These are phyloP conservation scores for Nidularia sp. DNA, from an alignment of 768 basidiomycete species.

Conservation along the genomic window DNA sequence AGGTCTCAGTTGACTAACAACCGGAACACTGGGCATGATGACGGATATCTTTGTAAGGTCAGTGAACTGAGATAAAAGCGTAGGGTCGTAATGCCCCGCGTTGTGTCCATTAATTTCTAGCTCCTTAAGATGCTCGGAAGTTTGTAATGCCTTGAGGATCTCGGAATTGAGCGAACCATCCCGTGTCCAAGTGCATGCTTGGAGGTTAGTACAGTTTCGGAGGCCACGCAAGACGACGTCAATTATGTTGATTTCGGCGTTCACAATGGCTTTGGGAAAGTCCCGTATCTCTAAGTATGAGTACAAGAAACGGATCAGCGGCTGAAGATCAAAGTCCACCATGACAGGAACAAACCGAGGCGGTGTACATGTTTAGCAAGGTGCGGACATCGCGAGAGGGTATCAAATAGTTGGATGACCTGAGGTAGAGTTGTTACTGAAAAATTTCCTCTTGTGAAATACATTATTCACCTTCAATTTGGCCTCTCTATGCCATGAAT, in stretches of 20 bases:
- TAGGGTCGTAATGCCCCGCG: slow-evolving; percentile 52
- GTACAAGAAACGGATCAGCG: background rate
- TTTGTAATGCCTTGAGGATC: slow-evolving; percentile 49
- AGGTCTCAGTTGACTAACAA: slow-evolving; percentile 41
- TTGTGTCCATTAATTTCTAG: slow-evolving; percentile 72
- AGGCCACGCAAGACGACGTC: slow-evolving; percentile 45
- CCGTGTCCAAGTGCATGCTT: slow-evolving; percentile 73
- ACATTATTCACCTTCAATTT: slow-evolving; percentile 47
- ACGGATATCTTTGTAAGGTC: slow-evolving; percentile 53
- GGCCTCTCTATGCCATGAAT: slow-evolving; percentile 66
- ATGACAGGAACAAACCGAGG: slow-evolving; percentile 42
- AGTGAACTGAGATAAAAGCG: slow-evolving; percentile 44
- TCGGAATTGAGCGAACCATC: slow-evolving; percentile 66
- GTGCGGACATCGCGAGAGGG: slow-evolving; percentile 47
- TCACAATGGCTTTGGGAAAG: slow-evolving; percentile 54
- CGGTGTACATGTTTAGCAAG: slow-evolving; percentile 55
- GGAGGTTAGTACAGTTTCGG: slow-evolving; percentile 57
- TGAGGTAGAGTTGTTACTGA: slow-evolving; percentile 16
- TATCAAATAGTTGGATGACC: slow-evolving; percentile 61
- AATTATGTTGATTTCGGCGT: slow-evolving; percentile 26
- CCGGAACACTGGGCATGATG: slow-evolving; percentile 67
- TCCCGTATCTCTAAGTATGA: slow-evolving; percentile 57
- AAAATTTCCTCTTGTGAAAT: background rate
- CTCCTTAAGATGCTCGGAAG: slow-evolving; percentile 38
- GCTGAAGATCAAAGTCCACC: background rate